Evolutionary conservation across 139 green algal species (phyloP).

Genomic region (Chlorella sp.): DNA sequence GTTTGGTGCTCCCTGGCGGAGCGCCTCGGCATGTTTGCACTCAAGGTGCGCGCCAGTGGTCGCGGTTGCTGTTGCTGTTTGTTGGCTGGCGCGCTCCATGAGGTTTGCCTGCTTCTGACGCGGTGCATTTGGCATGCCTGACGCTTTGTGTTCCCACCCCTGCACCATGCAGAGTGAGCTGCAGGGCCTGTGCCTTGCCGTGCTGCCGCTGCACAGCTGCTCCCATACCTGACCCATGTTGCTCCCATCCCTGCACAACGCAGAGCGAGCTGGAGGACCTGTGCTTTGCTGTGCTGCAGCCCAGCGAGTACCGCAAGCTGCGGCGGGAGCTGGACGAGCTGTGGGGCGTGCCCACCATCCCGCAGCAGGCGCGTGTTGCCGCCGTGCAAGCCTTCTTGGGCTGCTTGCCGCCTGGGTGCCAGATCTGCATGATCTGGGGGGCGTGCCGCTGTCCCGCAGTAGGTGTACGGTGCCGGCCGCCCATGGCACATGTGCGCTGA

Average conservation of each 20-base stretch:
- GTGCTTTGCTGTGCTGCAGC: constrained; percentile 92
- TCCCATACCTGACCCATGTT: no score
- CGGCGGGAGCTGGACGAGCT: constrained; percentile 58
- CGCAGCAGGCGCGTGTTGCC: neutral
- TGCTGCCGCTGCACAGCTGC: constrained; percentile 28
- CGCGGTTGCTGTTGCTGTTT: neutral
- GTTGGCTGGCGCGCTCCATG: neutral
- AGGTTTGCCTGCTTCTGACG: no score
- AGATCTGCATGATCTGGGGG: no score
- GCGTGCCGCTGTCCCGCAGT: no score
- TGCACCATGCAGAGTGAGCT: constrained; percentile 38
- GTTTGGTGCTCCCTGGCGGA: constrained; percentile 95
- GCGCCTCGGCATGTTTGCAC: constrained; percentile 87
- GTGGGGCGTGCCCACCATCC: constrained; percentile 40
- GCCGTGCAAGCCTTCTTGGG: no score
- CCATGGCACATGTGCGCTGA: no score
- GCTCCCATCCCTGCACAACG: neutral
- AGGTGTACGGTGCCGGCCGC: no score
- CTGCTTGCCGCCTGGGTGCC: no score
- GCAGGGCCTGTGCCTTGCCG: constrained; percentile 56
- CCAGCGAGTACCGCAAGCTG: constrained; percentile 62
- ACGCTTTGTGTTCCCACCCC: neutral
- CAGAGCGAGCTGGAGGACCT: constrained; percentile 97
- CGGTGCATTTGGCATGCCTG: no score
- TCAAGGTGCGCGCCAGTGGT: constrained; percentile 71